Conservation (phyloP, 495 filamentous ascomycete species). For the Tuber microsphaerosporum region DNA sequence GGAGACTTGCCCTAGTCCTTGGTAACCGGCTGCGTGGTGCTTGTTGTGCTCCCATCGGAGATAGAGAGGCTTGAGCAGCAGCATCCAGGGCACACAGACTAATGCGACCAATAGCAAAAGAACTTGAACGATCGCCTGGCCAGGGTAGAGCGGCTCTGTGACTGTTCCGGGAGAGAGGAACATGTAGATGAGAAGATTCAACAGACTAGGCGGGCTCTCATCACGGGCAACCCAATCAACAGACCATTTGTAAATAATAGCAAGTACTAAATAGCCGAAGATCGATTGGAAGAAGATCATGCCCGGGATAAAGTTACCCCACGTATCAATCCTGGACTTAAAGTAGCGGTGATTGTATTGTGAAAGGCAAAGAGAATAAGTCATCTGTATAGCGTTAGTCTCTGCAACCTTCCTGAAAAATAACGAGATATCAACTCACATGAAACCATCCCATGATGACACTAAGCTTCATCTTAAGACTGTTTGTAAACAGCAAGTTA, state of each 20-base stretch:
- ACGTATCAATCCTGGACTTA: slow-evolving; percentile 86
- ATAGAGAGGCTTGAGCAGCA: slow-evolving; percentile 93
- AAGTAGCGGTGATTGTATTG: slow-evolving; percentile 91
- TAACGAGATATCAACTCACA: slow-evolving; percentile 45
- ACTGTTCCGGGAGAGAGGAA: slow-evolving; percentile 80
- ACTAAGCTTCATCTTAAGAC: slow-evolving; percentile 99
- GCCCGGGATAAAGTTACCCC: slow-evolving; percentile 91
- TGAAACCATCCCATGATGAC: slow-evolving; percentile 93
- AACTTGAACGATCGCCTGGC: slow-evolving; percentile 68
- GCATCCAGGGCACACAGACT: slow-evolving; percentile 75
- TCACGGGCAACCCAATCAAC: slow-evolving; percentile 70
- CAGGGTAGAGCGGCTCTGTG: slow-evolving; percentile 61
- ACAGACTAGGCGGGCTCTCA: slow-evolving; percentile 67
- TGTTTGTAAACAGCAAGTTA: slow-evolving; percentile 87
- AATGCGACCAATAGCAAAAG: slow-evolving; percentile 76
- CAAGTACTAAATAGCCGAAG: slow-evolving; percentile 91
- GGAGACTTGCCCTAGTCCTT: slow-evolving; percentile 71
- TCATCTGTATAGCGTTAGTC: slow-evolving; percentile 57
- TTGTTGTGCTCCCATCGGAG: slow-evolving; percentile 86
- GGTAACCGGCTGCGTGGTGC: slow-evolving; percentile 79
- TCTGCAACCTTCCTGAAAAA: neutral
- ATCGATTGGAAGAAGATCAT: slow-evolving; percentile 99
- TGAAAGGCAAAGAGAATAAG: slow-evolving; percentile 87
- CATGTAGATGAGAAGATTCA: slow-evolving; percentile 99
- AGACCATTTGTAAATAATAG: slow-evolving; percentile 94